These are phyloP conservation scores for Madurella mycetomatis DNA, from an alignment of 2,329 filamentous ascomycete species.

Conservation along the genomic window DNA sequence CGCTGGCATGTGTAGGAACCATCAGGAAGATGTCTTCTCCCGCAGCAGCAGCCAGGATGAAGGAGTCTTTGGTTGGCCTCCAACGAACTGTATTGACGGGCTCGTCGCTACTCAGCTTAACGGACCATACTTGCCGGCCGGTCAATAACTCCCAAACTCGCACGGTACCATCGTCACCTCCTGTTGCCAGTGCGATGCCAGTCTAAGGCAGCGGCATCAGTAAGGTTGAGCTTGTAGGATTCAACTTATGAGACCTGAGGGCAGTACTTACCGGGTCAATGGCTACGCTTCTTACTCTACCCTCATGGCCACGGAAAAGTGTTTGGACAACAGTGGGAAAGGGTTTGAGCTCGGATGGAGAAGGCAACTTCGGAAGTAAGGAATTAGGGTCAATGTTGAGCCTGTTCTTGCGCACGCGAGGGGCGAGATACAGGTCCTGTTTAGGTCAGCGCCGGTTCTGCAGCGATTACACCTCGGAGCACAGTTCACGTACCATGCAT, in stretches of 20 bases:
- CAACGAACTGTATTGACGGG: constrained; percentile 84
- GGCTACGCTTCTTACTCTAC: constrained; percentile 76
- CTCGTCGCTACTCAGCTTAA: constrained; percentile 70
- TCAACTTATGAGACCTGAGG: neutral
- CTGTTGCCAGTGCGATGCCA: constrained; percentile 61
- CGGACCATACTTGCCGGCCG: constrained; percentile 82
- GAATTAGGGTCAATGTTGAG: constrained; percentile 96
- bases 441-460: constrained; percentile 3
- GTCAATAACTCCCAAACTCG: constrained; percentile 85
- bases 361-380: constrained; percentile 85
- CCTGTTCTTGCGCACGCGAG: constrained; percentile 84
- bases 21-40: constrained; percentile 85
- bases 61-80: constrained; percentile 76
- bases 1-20: constrained; percentile 56
- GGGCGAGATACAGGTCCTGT: constrained; percentile 83
- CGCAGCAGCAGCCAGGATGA: constrained; percentile 76
- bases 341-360: constrained; percentile 86
- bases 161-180: constrained; percentile 90
- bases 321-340: constrained; percentile 90
- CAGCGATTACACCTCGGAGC: neutral
- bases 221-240: neutral
- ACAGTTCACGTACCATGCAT: constrained; percentile 51
- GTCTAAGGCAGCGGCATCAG: constrained; percentile 11
- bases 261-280: constrained; percentile 80
- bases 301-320: constrained; percentile 82